Evolutionary conservation across 1,284 basidiomycete genomes (phyloP).

Genomic region (Chiua sp.): DNA sequence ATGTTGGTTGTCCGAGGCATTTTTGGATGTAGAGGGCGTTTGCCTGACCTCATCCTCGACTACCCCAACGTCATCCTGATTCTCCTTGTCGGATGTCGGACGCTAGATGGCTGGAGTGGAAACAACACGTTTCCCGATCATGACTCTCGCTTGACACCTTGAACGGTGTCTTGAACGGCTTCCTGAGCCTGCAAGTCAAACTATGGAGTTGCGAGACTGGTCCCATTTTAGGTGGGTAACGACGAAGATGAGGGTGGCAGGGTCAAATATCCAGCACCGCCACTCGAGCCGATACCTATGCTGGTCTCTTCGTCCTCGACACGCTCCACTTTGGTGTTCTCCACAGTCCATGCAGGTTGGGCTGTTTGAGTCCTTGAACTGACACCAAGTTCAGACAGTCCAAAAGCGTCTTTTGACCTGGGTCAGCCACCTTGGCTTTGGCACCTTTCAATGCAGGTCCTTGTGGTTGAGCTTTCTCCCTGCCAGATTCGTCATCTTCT

Average conservation of each 20-base stretch:
- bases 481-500: slow-evolving; percentile 25
- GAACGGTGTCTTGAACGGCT: slow-evolving; percentile 44
- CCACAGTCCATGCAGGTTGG: slow-evolving; percentile 29
- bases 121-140: not conserved
- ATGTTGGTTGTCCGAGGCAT: slow-evolving; percentile 10
- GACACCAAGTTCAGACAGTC: slow-evolving; percentile 26
- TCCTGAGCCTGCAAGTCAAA: slow-evolving; percentile 47
- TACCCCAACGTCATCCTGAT: slow-evolving; percentile 19
- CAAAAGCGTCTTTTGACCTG: slow-evolving; percentile 27
- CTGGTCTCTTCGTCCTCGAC: not conserved
- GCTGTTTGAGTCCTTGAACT: slow-evolving; percentile 30
- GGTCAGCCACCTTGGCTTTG: not conserved
- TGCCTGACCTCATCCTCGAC: slow-evolving; percentile 12
- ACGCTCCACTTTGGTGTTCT: slow-evolving; percentile 45
- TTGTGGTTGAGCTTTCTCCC: not conserved
- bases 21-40: not conserved
- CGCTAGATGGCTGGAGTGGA: not conserved
- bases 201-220: slow-evolving; percentile 50
- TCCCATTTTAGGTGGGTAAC: not conserved
- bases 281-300: not conserved
- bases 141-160: slow-evolving; percentile 25
- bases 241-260: slow-evolving; percentile 22
- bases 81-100: not conserved
- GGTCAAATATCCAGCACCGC: not conserved
- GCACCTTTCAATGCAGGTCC: slow-evolving; percentile 1